Conservation (phyloP, 129 eudicot species). For the Rutidosis leptorrhynchoides region DNA sequence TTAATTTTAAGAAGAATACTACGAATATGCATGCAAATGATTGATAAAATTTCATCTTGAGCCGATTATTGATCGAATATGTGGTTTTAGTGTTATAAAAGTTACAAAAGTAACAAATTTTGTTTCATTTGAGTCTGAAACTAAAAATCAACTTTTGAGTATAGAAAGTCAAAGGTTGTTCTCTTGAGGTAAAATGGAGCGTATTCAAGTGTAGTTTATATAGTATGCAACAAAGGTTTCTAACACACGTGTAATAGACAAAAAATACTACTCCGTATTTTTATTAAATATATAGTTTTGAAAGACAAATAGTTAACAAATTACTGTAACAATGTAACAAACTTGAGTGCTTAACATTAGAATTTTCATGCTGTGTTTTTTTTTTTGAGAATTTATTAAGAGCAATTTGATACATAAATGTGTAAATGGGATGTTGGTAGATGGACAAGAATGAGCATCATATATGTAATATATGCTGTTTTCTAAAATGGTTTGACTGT, state of each 20-base stretch:
- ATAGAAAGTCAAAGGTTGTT: background rate
- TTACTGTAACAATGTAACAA: no score
- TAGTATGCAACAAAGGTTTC: background rate
- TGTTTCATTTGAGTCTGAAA: background rate
- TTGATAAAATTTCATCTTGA: background rate
- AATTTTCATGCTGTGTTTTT: no score
- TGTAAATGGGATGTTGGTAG: background rate
- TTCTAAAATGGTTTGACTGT: background rate
- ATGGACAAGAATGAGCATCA: background rate
- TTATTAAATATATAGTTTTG: no score
- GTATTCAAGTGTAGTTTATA: background rate
- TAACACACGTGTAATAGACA: background rate
- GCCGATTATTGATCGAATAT: no score
- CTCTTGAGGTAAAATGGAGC: background rate
- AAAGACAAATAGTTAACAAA: no score
- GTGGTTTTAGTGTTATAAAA: no score
- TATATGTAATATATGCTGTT: no score
- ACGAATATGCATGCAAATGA: background rate
- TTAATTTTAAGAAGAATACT: background rate
- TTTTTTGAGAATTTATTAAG: no score
- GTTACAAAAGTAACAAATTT: no score
- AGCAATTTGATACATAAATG: no score
- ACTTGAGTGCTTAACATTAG: no score
- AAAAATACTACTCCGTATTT: no score
- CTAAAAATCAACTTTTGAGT: background rate